Conservation (phyloP, 2,329 filamentous ascomycete genomes). For the Chrysoporthe deuterocubensis region DNA sequence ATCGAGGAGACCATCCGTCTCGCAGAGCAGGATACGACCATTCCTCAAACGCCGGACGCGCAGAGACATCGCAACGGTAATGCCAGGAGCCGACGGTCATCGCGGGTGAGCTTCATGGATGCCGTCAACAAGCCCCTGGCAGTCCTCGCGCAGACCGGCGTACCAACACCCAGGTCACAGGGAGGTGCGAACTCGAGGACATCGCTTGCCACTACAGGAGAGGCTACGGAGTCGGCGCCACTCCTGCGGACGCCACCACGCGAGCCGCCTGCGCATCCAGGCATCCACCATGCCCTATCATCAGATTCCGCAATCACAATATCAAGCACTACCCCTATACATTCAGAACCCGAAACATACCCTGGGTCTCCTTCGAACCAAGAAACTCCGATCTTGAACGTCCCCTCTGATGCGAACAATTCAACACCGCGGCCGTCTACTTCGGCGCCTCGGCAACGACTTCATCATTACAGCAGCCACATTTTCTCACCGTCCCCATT, state of each 20-base stretch:
- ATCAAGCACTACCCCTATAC: slow-evolving; percentile 34
- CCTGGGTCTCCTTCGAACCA: slow-evolving; percentile 33
- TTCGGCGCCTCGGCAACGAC: slow-evolving; percentile 39
- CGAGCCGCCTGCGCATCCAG: slow-evolving; percentile 40
- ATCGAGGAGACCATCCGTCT: slow-evolving; percentile 68
- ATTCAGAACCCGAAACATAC: slow-evolving; percentile 37
- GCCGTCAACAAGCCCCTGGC: slow-evolving; percentile 42
- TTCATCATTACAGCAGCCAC: slow-evolving; percentile 48
- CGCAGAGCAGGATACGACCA: slow-evolving; percentile 54
- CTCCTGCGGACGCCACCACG: slow-evolving; percentile 51
- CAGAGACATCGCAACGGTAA: slow-evolving; percentile 33
- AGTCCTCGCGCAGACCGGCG: slow-evolving; percentile 41
- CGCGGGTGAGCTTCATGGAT: slow-evolving; percentile 50
- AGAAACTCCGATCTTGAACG: slow-evolving; percentile 11
- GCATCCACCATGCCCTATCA: slow-evolving; percentile 40
- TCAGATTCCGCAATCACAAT: slow-evolving; percentile 41
- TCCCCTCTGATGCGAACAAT: slow-evolving; percentile 30
- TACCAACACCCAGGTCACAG: slow-evolving; percentile 42
- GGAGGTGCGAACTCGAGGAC: slow-evolving; percentile 32
- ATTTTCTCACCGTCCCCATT: slow-evolving; percentile 64
- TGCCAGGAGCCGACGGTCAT: slow-evolving; percentile 51
- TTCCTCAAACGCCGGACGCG: slow-evolving; percentile 43
- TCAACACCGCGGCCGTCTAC: slow-evolving; percentile 37
- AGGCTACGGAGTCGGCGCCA: slow-evolving; percentile 43
- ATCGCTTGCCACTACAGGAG: slow-evolving; percentile 37